Percentiles rank a stretch among this genome's conserved stretches.
These are phyloP conservation scores for Sordaria brevicollis DNA, from an alignment of 495 filamentous ascomycete genomes.

Conservation along the genomic window DNA sequence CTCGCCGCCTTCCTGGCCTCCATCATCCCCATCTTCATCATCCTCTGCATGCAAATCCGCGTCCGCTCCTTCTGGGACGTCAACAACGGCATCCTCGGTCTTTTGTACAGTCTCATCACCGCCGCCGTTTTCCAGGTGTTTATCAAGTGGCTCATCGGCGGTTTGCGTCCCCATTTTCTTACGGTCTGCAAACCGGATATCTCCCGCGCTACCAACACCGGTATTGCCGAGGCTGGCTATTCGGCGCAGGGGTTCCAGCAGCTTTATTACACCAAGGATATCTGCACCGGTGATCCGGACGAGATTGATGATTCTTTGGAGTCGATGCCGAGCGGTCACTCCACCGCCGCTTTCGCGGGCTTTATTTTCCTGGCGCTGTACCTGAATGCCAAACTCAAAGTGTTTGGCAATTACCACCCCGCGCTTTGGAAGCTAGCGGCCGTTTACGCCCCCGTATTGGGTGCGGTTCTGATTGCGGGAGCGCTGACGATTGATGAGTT, in stretches of 20 bases:
- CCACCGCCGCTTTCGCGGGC: slow-evolving; percentile 47
- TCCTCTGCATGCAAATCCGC: slow-evolving; percentile 48
- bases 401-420: slow-evolving; percentile 49
- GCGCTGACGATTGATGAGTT: slow-evolving; percentile 50
- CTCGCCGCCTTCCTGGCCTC: slow-evolving; percentile 43
- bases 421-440: slow-evolving; percentile 53
- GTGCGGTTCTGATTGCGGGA: slow-evolving; percentile 46
- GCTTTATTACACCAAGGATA: slow-evolving; percentile 39
- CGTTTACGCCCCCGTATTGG: slow-evolving; percentile 48
- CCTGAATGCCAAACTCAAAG: slow-evolving; percentile 55
- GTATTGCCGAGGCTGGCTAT: slow-evolving; percentile 10
- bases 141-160: slow-evolving; percentile 47
- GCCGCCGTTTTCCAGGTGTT: slow-evolving; percentile 48
- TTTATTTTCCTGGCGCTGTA: slow-evolving; percentile 49
- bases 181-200: slow-evolving; percentile 45
- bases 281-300: slow-evolving; percentile 31
- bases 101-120: slow-evolving; percentile 49
- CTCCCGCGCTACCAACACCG: slow-evolving; percentile 18
- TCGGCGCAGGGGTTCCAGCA: slow-evolving; percentile 28
- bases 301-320: slow-evolving; percentile 43
- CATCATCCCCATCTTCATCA: slow-evolving; percentile 46
- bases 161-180: slow-evolving; percentile 49
- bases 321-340: slow-evolving; percentile 52
- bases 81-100: slow-evolving; percentile 52
- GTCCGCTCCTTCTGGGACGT: slow-evolving; percentile 57